Evolutionary conservation across 306 rosid species (phyloP).

Genomic region (Mimosa pudica): DNA sequence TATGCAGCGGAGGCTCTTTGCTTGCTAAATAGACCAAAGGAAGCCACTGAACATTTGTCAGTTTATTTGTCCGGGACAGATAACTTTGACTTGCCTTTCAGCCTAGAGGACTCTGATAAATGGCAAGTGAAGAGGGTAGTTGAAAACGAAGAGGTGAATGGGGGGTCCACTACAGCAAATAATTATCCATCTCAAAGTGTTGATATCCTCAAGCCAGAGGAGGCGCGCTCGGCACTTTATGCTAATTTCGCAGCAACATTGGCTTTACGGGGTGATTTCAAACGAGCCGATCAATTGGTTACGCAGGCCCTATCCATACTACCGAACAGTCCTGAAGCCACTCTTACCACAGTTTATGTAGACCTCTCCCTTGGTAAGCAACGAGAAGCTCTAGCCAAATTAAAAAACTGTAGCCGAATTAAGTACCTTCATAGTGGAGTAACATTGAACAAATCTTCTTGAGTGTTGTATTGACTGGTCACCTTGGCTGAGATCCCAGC

Average conservation of each 20-base stretch:
- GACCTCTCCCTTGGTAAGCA: conserved; percentile 79
- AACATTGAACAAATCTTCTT: conserved; percentile 69
- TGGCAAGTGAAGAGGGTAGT: conserved; percentile 57
- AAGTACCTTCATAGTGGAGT: conserved; percentile 68
- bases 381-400: conserved; percentile 74
- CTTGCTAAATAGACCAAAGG: conserved; percentile 82
- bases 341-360: conserved; percentile 76
- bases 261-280: conserved; percentile 81
- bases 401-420: conserved; percentile 76
- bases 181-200: conserved; percentile 46
- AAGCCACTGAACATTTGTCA: conserved; percentile 77
- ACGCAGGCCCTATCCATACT: conserved; percentile 68
- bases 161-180: conserved; percentile 60
- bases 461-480: conserved; percentile 66
- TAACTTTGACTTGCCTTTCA: conserved; percentile 72
- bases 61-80: conserved; percentile 70
- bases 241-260: conserved; percentile 79
- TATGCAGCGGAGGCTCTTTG: conserved; percentile 98
- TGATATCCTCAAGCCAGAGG: conserved; percentile 85
- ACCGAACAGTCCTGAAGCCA: conserved; percentile 83
- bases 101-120: conserved; percentile 72
- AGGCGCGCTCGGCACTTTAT: conserved; percentile 72
- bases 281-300: conserved; percentile 63
- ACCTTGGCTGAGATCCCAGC: conserved; percentile 50
- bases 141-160: conserved; percentile 71